These are phyloP conservation scores for Epichloe glyceriae DNA, from an alignment of 2,329 filamentous ascomycete genomes.

Conservation along the genomic window DNA sequence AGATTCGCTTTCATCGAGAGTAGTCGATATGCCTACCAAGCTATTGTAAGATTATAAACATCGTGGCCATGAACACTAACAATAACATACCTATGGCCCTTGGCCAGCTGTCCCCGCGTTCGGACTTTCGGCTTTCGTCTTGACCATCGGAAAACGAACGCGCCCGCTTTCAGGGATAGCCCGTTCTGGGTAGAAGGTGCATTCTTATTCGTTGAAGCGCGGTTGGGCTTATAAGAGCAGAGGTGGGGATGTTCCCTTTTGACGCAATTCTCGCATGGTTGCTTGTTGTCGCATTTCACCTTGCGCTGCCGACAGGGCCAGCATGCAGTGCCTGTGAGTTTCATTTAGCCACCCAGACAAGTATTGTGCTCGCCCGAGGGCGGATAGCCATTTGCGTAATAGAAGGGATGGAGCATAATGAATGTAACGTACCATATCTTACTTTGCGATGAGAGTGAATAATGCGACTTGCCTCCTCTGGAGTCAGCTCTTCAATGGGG, in stretches of 20 bases:
- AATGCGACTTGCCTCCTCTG: slow-evolving; percentile 54
- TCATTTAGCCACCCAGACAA: background rate
- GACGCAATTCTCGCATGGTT: slow-evolving; percentile 55
- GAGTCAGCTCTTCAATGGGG: slow-evolving; percentile 43
- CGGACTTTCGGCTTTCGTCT: slow-evolving; percentile 21
- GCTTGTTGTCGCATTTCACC: slow-evolving; percentile 57
- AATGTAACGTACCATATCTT: slow-evolving; percentile 43
- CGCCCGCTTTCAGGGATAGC: slow-evolving; percentile 20
- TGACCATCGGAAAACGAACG: slow-evolving; percentile 19
- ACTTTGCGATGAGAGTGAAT: slow-evolving; percentile 59
- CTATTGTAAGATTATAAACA: slow-evolving; percentile 7
- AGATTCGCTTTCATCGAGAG: slow-evolving; percentile 39
- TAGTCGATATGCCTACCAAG: slow-evolving; percentile 21
- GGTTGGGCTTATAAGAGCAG: slow-evolving; percentile 55
- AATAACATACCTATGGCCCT: slow-evolving; percentile 24
- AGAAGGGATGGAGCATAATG: background rate
- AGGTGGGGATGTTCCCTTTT: slow-evolving; percentile 52
- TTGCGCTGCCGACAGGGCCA: slow-evolving; percentile 57
- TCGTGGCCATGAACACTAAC: background rate
- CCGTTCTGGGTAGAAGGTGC: slow-evolving; percentile 13
- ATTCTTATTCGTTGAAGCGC: slow-evolving; percentile 26
- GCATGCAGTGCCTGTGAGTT: slow-evolving; percentile 41
- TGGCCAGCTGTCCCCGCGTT: slow-evolving; percentile 30
- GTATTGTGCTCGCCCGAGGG: background rate
- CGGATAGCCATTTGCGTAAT: no score